Evolutionary conservation across 139 green algal genomes (phyloP), one percentile per base, ranked within the genome.

Genomic region (Chlamydomonas schloesseri): DNA sequence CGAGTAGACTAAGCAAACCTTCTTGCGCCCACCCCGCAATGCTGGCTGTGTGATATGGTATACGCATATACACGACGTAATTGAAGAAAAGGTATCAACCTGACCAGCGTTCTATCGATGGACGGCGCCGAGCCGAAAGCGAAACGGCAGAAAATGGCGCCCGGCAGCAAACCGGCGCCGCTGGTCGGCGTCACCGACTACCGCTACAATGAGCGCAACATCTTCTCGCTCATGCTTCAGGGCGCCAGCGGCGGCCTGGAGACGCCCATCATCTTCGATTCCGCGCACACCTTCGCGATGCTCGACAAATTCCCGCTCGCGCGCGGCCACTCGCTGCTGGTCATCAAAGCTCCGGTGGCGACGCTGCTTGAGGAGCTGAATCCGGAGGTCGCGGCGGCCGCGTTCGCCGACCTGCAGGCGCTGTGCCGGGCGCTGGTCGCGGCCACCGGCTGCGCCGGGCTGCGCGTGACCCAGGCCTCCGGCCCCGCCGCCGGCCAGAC

Each of bases 401-500:
- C 81, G 1, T 67, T 91, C 21, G 6, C 20, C 18, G 91, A 93
- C 83, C 53, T 93, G 50, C 88, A 92, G 71, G 83, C 73, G 3
- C 73, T 93, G 13, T 20, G 62, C 0, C 83, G 71, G 8, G 88
- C 91, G 8, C 71, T 93, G 24, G 88, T 91, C 65, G 46, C 82
- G 23, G 88, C 86, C 2, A 92, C 88, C 28, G 65, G 73, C 26
- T 91, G 88, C 68, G 18, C 36, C 53, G 89, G 89, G 15, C 34
- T 94, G 1, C 62, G 69, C 20, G 62, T 92, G 15, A 60, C 46
- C 33, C 87, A 92, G 70, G 69, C 85, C 69, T 91, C 82, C 46
- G 89, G 91, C 8, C 87, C 89, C 47, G 84, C 71, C 28, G 91
- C 89, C 13, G 91, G 91, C 26, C 91, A 94, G 69, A 84, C 74